Evolutionary conservation across 2,329 filamentous ascomycete genomes (phyloP), one percentile per base, ranked within the genome.

Genomic region (Penicillium freii): DNA sequence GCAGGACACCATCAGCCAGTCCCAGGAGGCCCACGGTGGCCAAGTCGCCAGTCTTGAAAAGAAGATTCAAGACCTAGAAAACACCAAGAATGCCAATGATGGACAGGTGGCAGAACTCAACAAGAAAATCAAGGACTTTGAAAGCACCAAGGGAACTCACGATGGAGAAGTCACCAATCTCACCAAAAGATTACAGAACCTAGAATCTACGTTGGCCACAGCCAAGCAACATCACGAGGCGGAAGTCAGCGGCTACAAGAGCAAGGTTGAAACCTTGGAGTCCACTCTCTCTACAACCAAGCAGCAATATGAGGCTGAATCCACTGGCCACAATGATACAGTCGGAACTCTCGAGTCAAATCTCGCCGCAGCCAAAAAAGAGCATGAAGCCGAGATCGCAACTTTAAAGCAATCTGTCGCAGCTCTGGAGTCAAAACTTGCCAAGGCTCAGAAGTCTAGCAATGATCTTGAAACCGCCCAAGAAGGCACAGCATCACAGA

Each of bases 121-220:
- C 66, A 80, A 78, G 17, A 85, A 78, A 1, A 80, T 87, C 27
- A 83, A 82, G 54, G 79, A 81, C 31, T 74, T 90, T n/a, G 84
- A 89, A 69, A 64, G 61, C 21, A 68, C 68, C 42, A 87, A 87
- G 69, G 80, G 81, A 59, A 85, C 84, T 17, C 73, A 79, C 38
- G 85, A 87, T 43, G 83, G 82, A 1, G 84, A 89, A 65, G 78
- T 83, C 46, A 80, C 84, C 4, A 84, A 87, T 59, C 73, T 88
- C 79, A 81, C 42, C 38, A 87, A 87, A 68, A 80, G 80, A 58
- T 84, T 87, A 21, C 83, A 82, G 51, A 80, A 81, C 48, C 75
- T 90, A 8, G 82, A 89, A 42, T 43, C 54, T 13, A 43, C 29
- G 7, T 52, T 57, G 21, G 54, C 49, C 34, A 29, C 34, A 47